Evolutionary conservation across 176 grass and related monocot genomes (phyloP).

Genomic region (Ensete ventricosum): DNA sequence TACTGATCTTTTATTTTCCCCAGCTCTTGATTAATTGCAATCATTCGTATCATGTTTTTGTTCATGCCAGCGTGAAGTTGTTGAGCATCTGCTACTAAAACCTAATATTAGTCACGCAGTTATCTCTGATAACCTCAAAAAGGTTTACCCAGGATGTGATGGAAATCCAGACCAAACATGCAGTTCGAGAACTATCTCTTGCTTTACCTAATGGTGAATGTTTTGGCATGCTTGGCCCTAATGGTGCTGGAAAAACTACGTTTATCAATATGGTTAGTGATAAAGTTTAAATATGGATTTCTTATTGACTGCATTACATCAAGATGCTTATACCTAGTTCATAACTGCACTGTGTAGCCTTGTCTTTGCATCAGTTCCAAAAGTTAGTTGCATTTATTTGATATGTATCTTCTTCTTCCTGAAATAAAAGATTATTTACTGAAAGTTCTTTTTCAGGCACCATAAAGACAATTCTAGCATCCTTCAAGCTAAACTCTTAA

Average conservation of each 20-base stretch:
- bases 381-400: background rate
- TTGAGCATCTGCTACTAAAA: slow-evolving; percentile 53
- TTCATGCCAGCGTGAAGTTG: slow-evolving; percentile 45
- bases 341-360: background rate
- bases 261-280: slow-evolving; percentile 88
- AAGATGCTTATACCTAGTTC: background rate
- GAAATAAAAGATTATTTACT: background rate
- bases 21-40: background rate
- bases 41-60: background rate
- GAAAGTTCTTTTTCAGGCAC: too few relatives aligned
- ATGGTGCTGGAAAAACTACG: slow-evolving; percentile 91
- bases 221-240: slow-evolving; percentile 95
- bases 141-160: slow-evolving; percentile 73
- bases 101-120: slow-evolving; percentile 42
- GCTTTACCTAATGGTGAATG: slow-evolving; percentile 82
- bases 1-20: background rate
- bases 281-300: slow-evolving; percentile 1
- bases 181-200: slow-evolving; percentile 81
- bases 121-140: slow-evolving; percentile 66
- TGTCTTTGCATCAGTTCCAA: background rate
- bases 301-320: background rate
- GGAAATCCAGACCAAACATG: slow-evolving; percentile 82
- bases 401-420: background rate
- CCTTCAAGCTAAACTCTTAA: background rate
- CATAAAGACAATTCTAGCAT: background rate